Percentiles rank a stretch among this genome's conserved stretches.
Conservation (phyloP, 352 stramenopile species). For the Pythium dissimile region DNA sequence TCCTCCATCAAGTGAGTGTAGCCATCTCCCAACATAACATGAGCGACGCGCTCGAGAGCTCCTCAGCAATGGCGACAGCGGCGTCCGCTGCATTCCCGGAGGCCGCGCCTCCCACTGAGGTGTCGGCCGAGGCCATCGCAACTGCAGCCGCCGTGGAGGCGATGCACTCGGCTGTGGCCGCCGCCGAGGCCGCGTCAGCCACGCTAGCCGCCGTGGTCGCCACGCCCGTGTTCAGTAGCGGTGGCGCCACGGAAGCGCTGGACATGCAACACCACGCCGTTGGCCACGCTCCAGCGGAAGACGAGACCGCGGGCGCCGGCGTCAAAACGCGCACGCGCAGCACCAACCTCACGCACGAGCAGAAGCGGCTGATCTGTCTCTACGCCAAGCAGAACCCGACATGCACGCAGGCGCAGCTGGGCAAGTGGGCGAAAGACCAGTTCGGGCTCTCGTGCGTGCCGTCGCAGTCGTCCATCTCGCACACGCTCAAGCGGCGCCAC, state of each 20-base stretch:
- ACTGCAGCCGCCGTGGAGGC: slow-evolving; percentile 6
- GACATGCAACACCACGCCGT: too few species aligned
- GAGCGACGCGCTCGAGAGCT: slow-evolving; percentile 3
- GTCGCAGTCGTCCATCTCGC: slow-evolving; percentile 78
- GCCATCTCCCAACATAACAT: slow-evolving; percentile 13
- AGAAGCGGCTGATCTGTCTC: slow-evolving; percentile 79
- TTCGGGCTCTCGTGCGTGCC: slow-evolving; percentile 58
- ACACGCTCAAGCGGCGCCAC: slow-evolving; percentile 73
- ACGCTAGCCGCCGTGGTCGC: not conserved
- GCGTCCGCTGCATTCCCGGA: not conserved
- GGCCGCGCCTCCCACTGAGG: not conserved
- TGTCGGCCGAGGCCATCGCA: not conserved
- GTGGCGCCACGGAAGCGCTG: too few species aligned
- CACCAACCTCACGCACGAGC: slow-evolving; percentile 79
- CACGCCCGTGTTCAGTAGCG: too few species aligned
- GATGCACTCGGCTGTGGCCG: not conserved
- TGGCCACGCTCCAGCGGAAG: too few species aligned
- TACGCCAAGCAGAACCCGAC: slow-evolving; percentile 70
- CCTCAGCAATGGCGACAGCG: not conserved
- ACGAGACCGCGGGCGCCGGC: not conserved
- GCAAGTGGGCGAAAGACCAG: slow-evolving; percentile 66
- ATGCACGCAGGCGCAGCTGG: slow-evolving; percentile 67
- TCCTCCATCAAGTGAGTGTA: slow-evolving; percentile 6
- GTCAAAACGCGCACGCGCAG: slow-evolving; percentile 43
- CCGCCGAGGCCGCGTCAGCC: not conserved